Evolutionary conservation across 441 rosid species (phyloP), one percentile per base, ranked within the genome.

Genomic region (California macrophylla): DNA sequence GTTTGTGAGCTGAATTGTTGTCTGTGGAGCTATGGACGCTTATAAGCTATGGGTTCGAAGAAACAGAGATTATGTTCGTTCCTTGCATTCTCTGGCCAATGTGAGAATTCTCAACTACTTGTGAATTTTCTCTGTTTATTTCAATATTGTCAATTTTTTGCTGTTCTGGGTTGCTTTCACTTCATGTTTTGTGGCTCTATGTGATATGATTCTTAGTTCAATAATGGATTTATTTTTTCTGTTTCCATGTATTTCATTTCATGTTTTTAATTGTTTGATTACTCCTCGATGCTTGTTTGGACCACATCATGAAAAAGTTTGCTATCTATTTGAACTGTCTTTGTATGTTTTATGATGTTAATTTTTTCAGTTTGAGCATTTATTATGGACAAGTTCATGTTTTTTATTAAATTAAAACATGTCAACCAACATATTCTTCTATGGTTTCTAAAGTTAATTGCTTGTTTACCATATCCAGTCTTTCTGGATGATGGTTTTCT

Each of bases 1-100:
- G 68, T 54, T 24, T 25, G n/a, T 61, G 65, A 32, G 38, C 38
- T 47, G 56, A 47, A 47, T 47, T 47, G 7, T 20, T 18, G n/a
- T 47, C 56, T 76, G 76, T 34, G 78, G 69, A 69, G 70, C 75
- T 69, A 90, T 94, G 97, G 98, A 90, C 70, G 88, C 87, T 71
- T 94, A 94, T 75, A 92, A 85, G 89, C 76, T 79, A 74, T 92
- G 99, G 98, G 89, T 94, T 66, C 84, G 94, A 80, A 89, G 81
- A 70, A 90, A 92, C 67, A 89, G 77, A 81, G 99, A 87, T 70
- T 86, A 85, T 74, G 95, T 92, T 36, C 94, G 89, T 80, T 88
- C 98, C 25, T 74, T 94, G 69, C 93, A 93, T 76, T 92, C 99
- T 69, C 84, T 94, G 72, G 97, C 97, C 75, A 92, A 86, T 77